Base-by-base conservation (phyloP, 1,139 yeast species). In the Saccharomyces hybrid region DNA sequence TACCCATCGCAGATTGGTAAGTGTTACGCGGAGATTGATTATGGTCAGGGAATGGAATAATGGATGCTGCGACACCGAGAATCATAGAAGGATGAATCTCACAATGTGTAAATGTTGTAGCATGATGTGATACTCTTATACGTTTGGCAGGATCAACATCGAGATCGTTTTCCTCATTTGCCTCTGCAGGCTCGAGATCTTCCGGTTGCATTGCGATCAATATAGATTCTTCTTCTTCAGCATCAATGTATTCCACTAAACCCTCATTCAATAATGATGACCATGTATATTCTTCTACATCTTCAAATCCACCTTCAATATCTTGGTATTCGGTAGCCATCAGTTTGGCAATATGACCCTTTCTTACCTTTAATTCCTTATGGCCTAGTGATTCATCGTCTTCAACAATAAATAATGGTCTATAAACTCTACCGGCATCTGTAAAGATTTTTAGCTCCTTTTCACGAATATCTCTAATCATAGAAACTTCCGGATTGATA, bases 161-260 rank as follows among this genome's bases (percentile, higher is more conserved):
- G 44, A 77, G 78, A 50, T 75, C 73, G 9, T 56, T 77, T 8
- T 77, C 73, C 46, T 79, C 81, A 53, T 78, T 78, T 61, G 79
- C 76, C 51, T 80, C 76, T 59, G 81, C 77, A 23, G 89, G 82
- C 61, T 87, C 93, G 68, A 93, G 78, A 74, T 93, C 99, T 71
- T 93, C 99, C 2, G 97, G 97, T 26, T 96, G 87, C 99, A 93
- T 95, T 50, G 99, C 98, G 75, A 93, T 93, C 90, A 95, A 86
- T 56, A 90, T 88, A 0, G 98, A 90, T 74, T 93, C 97, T 71
- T 91, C 98, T 77, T 91, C 98, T 73, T 91, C 97, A 30, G 97
- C 98, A 73, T 91, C 98, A 56, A 91, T 87, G 69, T 91, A 91
- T 72, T 91, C 98, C 48, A 90, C 91, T 54, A 90, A 79, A 68